Evolutionary conservation across 495 filamentous ascomycete species (phyloP), one percentile per base, ranked within the genome.

Genomic region (Pyrenula aspistea): DNA sequence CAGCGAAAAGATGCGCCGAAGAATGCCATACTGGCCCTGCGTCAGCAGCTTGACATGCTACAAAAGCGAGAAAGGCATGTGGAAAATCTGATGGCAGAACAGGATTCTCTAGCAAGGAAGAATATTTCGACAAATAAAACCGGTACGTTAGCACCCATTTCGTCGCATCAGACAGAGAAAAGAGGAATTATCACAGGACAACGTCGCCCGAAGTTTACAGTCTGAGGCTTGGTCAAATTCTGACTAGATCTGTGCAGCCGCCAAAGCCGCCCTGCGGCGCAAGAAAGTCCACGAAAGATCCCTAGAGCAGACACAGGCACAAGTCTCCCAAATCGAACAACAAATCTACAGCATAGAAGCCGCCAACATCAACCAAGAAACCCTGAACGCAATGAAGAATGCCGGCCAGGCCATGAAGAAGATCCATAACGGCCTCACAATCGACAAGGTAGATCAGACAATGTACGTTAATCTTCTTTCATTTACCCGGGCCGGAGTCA

Each of bases 321-420:
- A 97, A 70, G 90, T 95, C 72, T 80, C 82, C 56, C 94, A 92
- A 47, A 77, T 99, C 12, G 93, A 97, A 66, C 88, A 91, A 63
- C 91, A 99, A 67, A 92, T 99, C 64, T 93, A 92, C 67, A 85
- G 87, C 57, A 96, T 99, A 70, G 93, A 99, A 68, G 87, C 91
- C 21, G 94, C 93, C 53, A 99, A 97, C 69, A 95, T 99, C 73
- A 99, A 99, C 77, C 81, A 91, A 67, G 91, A 97, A 74, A 99
- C 93, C 2, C 77, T 99, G 52, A 81, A 83, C 53, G 94, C 91
- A 2, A 97, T 99, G 92, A 83, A 95, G 78, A 81, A 83, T 63
- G 91, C 93, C 2, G 82, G 86, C 55, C 70, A 81, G 20, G 93
- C 93, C 22, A 96, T 98, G 93, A 82, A 87, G 71, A 70, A 83